These are phyloP conservation scores for grape (Vitis vinifera) DNA, from an alignment of 164 flowering plant species.

Conservation along the genomic window DNA sequence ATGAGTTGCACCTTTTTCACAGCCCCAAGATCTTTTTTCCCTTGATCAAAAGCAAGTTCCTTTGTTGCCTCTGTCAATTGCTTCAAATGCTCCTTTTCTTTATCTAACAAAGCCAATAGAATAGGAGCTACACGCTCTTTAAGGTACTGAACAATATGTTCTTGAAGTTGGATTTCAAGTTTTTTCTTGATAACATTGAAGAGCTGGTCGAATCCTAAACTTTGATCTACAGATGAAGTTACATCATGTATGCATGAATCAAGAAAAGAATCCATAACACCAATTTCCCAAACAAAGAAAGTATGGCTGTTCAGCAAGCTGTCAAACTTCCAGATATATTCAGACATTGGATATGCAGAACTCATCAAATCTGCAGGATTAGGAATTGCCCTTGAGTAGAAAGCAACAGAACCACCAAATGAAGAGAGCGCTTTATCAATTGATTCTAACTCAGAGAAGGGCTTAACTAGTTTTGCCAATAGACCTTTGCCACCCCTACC, in stretches of 20 bases:
- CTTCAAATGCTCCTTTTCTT: constrained; percentile 61
- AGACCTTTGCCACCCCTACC: constrained; percentile 55
- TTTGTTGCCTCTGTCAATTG: constrained; percentile 36
- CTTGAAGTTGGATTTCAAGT: constrained; percentile 67
- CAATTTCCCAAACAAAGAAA: constrained; percentile 83
- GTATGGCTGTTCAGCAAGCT: constrained; percentile 48
- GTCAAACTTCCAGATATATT: constrained; percentile 65
- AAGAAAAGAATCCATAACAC: constrained; percentile 74
- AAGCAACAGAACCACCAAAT: constrained; percentile 25
- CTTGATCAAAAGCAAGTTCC: constrained; percentile 40
- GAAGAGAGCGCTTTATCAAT: constrained; percentile 53
- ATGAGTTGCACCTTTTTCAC: constrained; percentile 62
- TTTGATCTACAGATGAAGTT: constrained; percentile 69
- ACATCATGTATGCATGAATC: constrained; percentile 81
- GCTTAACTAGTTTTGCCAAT: constrained; percentile 51
- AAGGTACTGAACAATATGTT: constrained; percentile 57
- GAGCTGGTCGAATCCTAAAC: constrained; percentile 83
- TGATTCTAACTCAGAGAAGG: constrained; percentile 78
- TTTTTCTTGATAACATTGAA: constrained; percentile 63
- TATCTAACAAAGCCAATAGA: constrained; percentile 56
- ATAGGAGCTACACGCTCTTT: constrained; percentile 66
- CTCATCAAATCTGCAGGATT: constrained; percentile 39
- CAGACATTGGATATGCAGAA: constrained; percentile 69
- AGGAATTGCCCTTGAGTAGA: constrained; percentile 29
- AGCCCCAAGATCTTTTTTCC: constrained; percentile 49